Evolutionary conservation across 1,284 basidiomycete genomes (phyloP).

Genomic region (Blastosporella zonata): DNA sequence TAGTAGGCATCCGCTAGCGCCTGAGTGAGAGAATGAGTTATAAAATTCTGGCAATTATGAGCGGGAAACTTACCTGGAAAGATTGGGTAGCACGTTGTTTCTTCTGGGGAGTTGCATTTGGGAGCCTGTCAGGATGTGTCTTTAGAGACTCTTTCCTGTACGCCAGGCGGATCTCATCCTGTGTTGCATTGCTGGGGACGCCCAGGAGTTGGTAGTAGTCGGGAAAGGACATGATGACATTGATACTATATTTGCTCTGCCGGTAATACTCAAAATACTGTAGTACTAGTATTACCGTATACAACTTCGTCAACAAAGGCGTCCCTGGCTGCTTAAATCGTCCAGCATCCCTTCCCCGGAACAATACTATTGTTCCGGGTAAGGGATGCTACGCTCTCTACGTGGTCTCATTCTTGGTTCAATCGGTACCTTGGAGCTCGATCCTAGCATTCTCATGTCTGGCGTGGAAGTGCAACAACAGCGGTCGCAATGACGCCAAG

Average conservation of each 20-base stretch:
- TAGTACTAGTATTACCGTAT: background rate
- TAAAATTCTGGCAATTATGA: background rate
- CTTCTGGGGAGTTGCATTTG: slow-evolving; percentile 71
- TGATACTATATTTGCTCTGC: background rate
- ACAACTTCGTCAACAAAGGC: slow-evolving; percentile 22
- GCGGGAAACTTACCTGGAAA: slow-evolving; percentile 57
- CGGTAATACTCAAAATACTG: background rate
- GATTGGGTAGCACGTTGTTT: slow-evolving; percentile 75
- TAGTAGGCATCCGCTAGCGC: slow-evolving; percentile 96
- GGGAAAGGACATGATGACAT: slow-evolving; percentile 54
- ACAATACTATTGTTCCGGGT: slow-evolving; percentile 21
- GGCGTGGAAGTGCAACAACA: slow-evolving; percentile 21
- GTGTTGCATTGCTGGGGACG: slow-evolving; percentile 55
- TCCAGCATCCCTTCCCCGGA: slow-evolving; percentile 29
- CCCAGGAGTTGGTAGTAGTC: slow-evolving; percentile 73
- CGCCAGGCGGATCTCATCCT: slow-evolving; percentile 75
- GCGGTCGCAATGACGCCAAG: slow-evolving; percentile 22
- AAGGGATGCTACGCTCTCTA: slow-evolving; percentile 29
- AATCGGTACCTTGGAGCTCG: slow-evolving; percentile 27
- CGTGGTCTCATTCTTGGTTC: slow-evolving; percentile 22
- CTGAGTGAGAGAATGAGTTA: slow-evolving; percentile 33
- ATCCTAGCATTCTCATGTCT: slow-evolving; percentile 14
- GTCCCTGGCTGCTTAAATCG: slow-evolving; percentile 44
- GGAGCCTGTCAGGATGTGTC: slow-evolving; percentile 87
- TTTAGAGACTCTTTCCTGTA: slow-evolving; percentile 84